phyloP scores from a whole-genome alignment of 208 protist genomes.

The Phytomonas serpens region DNA sequence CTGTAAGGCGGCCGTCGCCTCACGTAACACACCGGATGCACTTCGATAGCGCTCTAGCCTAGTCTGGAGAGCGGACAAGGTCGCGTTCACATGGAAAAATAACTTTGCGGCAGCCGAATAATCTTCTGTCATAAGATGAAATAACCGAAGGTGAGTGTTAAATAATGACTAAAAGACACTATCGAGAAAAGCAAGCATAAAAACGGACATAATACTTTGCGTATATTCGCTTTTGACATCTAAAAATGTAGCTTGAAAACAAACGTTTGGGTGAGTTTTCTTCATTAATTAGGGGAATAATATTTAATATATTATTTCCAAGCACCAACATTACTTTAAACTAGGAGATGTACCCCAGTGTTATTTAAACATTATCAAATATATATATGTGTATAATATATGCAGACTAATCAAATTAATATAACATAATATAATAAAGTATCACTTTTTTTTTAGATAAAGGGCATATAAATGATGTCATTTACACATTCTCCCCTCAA shows the following conservation, averaged over 20 bases:
- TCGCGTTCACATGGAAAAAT: neutral
- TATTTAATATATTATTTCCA: neutral
- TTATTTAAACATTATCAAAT: neutral
- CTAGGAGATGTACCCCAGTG: neutral
- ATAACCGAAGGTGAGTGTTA: neutral
- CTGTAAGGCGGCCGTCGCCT: neutral
- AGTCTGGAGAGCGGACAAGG: neutral
- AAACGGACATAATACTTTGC: neutral
- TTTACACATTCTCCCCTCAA: conserved; percentile 5
- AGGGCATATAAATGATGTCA: neutral
- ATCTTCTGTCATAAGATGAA: neutral
- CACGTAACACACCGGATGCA: neutral
- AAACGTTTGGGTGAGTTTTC: neutral
- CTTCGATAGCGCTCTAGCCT: neutral
- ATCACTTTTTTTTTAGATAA: too few relatives aligned
- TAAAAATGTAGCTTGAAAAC: neutral
- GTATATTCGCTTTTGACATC: neutral
- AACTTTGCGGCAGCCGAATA: neutral
- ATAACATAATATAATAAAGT: neutral
- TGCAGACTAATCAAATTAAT: neutral
- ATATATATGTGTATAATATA: neutral
- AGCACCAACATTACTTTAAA: neutral
- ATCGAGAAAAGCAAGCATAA: neutral
- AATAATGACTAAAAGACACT: conserved; percentile 1
- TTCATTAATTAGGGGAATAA: neutral